Conservation (phyloP, 352 stramenopile genomes). For the Globisporangium nunn region DNA sequence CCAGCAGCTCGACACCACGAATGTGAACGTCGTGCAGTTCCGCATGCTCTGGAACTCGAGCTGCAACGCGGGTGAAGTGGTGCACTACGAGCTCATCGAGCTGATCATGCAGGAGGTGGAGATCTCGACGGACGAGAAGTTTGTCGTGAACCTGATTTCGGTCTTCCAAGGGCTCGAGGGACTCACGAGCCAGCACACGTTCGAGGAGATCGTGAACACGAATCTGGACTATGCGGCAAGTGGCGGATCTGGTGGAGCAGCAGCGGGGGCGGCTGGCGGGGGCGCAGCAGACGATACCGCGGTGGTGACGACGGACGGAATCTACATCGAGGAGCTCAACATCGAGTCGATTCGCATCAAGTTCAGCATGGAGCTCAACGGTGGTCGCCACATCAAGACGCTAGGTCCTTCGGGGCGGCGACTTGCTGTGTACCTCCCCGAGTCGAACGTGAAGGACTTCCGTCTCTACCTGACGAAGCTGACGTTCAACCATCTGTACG, state of each 20-base stretch:
- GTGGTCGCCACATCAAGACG: conserved; percentile 78
- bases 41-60: conserved; percentile 84
- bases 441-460: conserved; percentile 88
- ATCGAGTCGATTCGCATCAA: conserved; percentile 82
- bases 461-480: conserved; percentile 77
- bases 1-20: conserved; percentile 64
- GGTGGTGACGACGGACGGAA: conserved; percentile 32
- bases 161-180: conserved; percentile 83
- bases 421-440: conserved; percentile 77
- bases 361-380: conserved; percentile 85
- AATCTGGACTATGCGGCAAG: conserved; percentile 51
- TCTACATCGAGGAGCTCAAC: conserved; percentile 85
- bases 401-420: conserved; percentile 64
- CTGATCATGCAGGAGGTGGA: conserved; percentile 86
- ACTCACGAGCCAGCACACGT: conserved; percentile 61
- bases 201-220: conserved; percentile 78
- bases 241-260: conserved; percentile 12
- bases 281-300: conserved; percentile 10
- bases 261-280: conserved; percentile 4
- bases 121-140: conserved; percentile 87
- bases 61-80: conserved; percentile 71
- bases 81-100: conserved; percentile 82
- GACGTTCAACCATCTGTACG: conserved; percentile 79
- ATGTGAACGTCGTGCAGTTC: conserved; percentile 74
- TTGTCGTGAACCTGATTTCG: conserved; percentile 85